Conservation (phyloP, 1,284 basidiomycete genomes). For the Cystobasidium sp. region DNA sequence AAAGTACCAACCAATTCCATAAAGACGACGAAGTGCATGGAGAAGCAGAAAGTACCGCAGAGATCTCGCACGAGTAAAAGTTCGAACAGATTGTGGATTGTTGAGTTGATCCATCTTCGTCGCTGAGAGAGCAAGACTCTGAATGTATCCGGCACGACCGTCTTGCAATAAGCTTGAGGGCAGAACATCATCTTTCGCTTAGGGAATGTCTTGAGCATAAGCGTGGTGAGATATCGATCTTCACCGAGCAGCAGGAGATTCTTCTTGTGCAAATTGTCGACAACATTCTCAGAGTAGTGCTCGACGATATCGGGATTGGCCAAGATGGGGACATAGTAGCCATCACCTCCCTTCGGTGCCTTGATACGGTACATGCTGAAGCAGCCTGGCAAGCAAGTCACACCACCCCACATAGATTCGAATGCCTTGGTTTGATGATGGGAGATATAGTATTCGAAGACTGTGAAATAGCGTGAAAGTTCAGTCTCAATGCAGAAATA, state of each 20-base stretch:
- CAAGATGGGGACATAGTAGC: slow-evolving; percentile 60
- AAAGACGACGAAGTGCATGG: slow-evolving; percentile 59
- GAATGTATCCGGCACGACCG: slow-evolving; percentile 61
- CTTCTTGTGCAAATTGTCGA: slow-evolving; percentile 61
- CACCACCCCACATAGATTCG: slow-evolving; percentile 60
- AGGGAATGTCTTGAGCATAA: slow-evolving; percentile 61
- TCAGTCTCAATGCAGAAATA: slow-evolving; percentile 27
- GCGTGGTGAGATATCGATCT: slow-evolving; percentile 60
- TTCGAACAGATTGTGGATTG: slow-evolving; percentile 61
- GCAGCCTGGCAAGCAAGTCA: slow-evolving; percentile 60
- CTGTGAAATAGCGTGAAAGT: slow-evolving; percentile 40
- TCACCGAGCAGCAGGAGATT: slow-evolving; percentile 60
- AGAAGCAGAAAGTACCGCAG: slow-evolving; percentile 61
- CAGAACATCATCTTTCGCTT: slow-evolving; percentile 61
- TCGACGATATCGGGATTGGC: slow-evolving; percentile 60
- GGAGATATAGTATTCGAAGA: slow-evolving; percentile 99
- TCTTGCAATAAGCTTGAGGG: slow-evolving; percentile 61
- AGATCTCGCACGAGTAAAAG: slow-evolving; percentile 60
- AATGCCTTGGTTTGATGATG: slow-evolving; percentile 79
- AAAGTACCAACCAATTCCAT: slow-evolving; percentile 61
- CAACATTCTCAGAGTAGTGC: slow-evolving; percentile 62
- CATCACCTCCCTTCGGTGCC: slow-evolving; percentile 60
- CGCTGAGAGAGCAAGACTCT: slow-evolving; percentile 59
- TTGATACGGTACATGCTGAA: slow-evolving; percentile 61
- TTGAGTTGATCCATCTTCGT: slow-evolving; percentile 61